Percentiles rank a stretch among this genome's conserved stretches.
Conservation (phyloP, 1,284 basidiomycete species). For the Cryptococcus sp. region DNA sequence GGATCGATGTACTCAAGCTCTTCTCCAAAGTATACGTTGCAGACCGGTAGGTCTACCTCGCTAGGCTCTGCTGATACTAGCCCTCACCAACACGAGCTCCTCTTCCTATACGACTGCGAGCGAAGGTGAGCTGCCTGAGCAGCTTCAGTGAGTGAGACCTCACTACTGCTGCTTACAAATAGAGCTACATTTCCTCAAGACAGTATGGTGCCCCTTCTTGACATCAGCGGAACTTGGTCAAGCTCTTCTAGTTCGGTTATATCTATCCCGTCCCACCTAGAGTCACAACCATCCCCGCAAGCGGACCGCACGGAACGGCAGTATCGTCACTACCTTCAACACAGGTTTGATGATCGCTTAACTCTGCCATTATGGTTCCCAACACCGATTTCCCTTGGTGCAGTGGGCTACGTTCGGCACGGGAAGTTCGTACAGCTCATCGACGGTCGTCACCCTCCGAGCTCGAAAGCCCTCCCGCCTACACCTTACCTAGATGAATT, state of each 20-base stretch:
- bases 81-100: slow-evolving; percentile 7
- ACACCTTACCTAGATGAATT: slow-evolving; percentile 62
- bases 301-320: slow-evolving; percentile 44
- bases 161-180: not conserved
- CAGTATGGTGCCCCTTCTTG: slow-evolving; percentile 11
- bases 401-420: slow-evolving; percentile 68
- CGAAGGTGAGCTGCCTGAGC: slow-evolving; percentile 11
- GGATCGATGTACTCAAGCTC: slow-evolving; percentile 12
- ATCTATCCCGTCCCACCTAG: slow-evolving; percentile 24
- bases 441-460: slow-evolving; percentile 55
- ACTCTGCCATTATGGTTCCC: slow-evolving; percentile 74
- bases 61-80: not conserved
- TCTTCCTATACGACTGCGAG: slow-evolving; percentile 18
- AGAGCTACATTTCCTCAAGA: slow-evolving; percentile 24
- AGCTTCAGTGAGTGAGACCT: slow-evolving; percentile 11
- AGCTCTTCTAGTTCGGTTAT: slow-evolving; percentile 27
- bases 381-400: slow-evolving; percentile 62
- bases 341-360: slow-evolving; percentile 66
- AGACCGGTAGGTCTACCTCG: not conserved
- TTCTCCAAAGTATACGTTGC: no score
- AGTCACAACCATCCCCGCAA: slow-evolving; percentile 24
- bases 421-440: slow-evolving; percentile 70
- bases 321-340: slow-evolving; percentile 52
- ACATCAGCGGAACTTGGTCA: slow-evolving; percentile 17
- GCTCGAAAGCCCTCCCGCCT: slow-evolving; percentile 22